Evolutionary conservation across 192 early-diverging fungal species (phyloP).

Genomic region (Entomortierella parvispora): DNA sequence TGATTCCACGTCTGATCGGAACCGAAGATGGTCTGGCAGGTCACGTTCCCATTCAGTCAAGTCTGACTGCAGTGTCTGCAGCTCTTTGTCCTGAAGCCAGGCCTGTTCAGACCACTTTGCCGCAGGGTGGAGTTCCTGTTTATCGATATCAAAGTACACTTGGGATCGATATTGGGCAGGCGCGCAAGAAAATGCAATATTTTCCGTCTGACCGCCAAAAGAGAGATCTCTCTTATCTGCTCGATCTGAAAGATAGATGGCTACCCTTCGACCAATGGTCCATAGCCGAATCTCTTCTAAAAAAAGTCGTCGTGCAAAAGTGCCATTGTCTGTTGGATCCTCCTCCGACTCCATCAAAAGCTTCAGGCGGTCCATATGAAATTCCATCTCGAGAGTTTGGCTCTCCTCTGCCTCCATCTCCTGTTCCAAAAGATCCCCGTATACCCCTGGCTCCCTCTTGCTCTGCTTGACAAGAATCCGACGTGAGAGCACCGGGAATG

Average conservation of each 20-base stretch:
- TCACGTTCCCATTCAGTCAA: slow-evolving; percentile 18
- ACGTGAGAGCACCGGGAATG: not conserved
- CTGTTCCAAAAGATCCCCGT: too few species aligned
- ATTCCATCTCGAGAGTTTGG: not conserved
- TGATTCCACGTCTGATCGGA: slow-evolving; percentile 15
- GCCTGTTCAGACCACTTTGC: slow-evolving; percentile 26
- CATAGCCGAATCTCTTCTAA: slow-evolving; percentile 34
- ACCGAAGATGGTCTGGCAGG: slow-evolving; percentile 11
- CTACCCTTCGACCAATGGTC: slow-evolving; percentile 21
- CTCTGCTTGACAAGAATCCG: not conserved
- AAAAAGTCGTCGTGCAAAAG: slow-evolving; percentile 19
- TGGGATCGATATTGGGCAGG: too few species aligned
- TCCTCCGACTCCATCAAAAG: slow-evolving; percentile 16
- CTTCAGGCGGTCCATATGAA: slow-evolving; percentile 29
- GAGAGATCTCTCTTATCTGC: too few species aligned
- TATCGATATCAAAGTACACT: too few species aligned
- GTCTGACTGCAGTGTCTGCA: slow-evolving; percentile 14
- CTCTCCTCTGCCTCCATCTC: too few species aligned
- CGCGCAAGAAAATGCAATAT: too few species aligned
- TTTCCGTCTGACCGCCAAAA: too few species aligned
- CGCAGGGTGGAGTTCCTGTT: too few species aligned
- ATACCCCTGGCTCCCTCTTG: too few species aligned
- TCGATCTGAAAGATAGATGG: slow-evolving; percentile 13
- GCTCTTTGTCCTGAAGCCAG: slow-evolving; percentile 25
- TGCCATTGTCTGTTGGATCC: slow-evolving; percentile 27